A percentile compares a stretch with the other conserved stretches of the same genome.
These are phyloP conservation scores for Fistulifera solaris DNA, from an alignment of 108 stramenopile species.

Conservation along the genomic window DNA sequence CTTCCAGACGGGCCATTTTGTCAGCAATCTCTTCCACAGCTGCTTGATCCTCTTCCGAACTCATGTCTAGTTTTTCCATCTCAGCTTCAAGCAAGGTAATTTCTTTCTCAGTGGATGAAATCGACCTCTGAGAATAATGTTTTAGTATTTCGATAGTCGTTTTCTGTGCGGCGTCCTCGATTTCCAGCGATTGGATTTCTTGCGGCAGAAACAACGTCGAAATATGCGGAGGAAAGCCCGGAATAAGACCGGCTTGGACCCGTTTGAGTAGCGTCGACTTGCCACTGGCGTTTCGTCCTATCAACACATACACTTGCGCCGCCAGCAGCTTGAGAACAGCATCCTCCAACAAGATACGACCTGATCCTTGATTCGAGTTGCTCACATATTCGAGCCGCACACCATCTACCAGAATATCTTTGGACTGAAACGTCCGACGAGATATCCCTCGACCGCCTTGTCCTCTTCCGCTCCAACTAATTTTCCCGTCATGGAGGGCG, in stretches of 20 bases:
- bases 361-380: conserved; percentile 21
- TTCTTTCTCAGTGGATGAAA: not conserved
- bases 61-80: conserved; percentile 34
- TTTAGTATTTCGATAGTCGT: not conserved
- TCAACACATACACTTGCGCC: conserved; percentile 48
- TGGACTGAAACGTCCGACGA: conserved; percentile 58
- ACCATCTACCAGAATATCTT: conserved; percentile 54
- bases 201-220: conserved; percentile 57
- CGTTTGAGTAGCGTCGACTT: conserved; percentile 59
- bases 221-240: conserved; percentile 65
- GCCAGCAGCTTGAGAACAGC: conserved; percentile 62
- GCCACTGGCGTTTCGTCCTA: conserved; percentile 61
- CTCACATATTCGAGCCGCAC: conserved; percentile 55
- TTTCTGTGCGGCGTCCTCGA: not conserved
- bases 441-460: conserved; percentile 59
- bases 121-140: not conserved
- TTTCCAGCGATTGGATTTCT: conserved; percentile 26
- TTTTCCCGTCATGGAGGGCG: not conserved
- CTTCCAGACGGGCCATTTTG: conserved; percentile 59
- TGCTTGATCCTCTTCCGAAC: conserved; percentile 32
- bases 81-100: conserved; percentile 11
- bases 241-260: conserved; percentile 56
- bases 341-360: conserved; percentile 40
- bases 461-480: conserved; percentile 65
- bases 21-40: conserved; percentile 61